Conservation (phyloP, 148 eudicot genomes). For the Cornus suecica region DNA sequence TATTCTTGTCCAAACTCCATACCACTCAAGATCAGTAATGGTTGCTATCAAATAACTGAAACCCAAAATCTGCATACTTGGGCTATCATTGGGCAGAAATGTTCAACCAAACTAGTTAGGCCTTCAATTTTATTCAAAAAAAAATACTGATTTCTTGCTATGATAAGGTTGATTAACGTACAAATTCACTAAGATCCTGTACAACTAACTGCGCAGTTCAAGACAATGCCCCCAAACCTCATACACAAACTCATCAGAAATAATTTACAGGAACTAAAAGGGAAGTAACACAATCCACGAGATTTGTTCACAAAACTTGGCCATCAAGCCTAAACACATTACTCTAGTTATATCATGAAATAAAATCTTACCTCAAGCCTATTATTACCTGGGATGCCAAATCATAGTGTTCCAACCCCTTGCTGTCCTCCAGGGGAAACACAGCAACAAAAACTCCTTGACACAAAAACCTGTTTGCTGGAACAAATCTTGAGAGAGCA, state of each 20-base stretch:
- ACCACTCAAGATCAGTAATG: too few species aligned
- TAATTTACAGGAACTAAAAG: slow-evolving; percentile 7
- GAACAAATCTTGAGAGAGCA: background rate
- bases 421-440: background rate
- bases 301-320: background rate
- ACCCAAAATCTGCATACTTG: too few species aligned
- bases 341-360: background rate
- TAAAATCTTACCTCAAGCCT: background rate
- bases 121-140: too few species aligned
- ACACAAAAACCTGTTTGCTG: background rate
- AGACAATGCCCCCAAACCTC: background rate
- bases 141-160: too few species aligned
- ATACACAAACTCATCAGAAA: background rate
- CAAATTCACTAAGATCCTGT: too few species aligned
- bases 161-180: too few species aligned
- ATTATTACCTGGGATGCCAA: background rate
- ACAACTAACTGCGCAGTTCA: background rate
- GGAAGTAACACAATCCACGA: background rate
- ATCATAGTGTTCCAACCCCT: background rate
- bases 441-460: background rate
- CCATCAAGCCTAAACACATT: background rate
- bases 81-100: too few species aligned
- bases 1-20: too few species aligned
- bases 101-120: too few species aligned
- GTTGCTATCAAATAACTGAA: too few species aligned